Evolutionary conservation across 129 eudicot genomes (phyloP).

Genomic region (Chrysanthemum makinoi): DNA sequence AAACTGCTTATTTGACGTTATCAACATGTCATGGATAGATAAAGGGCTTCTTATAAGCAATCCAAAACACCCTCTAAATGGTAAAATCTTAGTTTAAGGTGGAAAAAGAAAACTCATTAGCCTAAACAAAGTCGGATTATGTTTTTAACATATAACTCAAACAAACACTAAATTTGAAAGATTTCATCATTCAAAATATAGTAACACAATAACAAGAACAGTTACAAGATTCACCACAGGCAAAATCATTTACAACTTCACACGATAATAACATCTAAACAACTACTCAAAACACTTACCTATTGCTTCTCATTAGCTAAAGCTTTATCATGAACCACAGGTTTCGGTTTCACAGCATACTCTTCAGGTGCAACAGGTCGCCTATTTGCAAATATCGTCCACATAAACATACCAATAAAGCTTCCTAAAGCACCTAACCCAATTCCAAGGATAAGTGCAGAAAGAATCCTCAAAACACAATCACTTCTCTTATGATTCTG

Average conservation of each 20-base stretch:
- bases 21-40: too few relatives aligned
- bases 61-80: not conserved
- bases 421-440: constrained; percentile 89
- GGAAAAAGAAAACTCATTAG: not conserved
- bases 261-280: constrained; percentile 33
- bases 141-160: constrained; percentile 23
- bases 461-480: constrained; percentile 54
- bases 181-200: constrained; percentile 58
- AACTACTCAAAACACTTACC: constrained; percentile 28
- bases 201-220: constrained; percentile 36
- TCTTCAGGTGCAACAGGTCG: constrained; percentile 68
- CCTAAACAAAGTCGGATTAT: constrained; percentile 1
- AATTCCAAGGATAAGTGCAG: constrained; percentile 64
- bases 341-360: constrained; percentile 38
- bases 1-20: too few relatives aligned
- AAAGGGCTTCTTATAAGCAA: too few relatives aligned
- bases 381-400: constrained; percentile 53
- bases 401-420: constrained; percentile 52
- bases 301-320: constrained; percentile 53
- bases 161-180: constrained; percentile 30
- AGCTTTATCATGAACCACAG: constrained; percentile 41
- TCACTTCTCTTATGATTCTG: constrained; percentile 46
- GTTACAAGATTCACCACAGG: constrained; percentile 30
- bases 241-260: constrained; percentile 53
- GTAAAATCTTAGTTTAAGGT: not conserved